These are phyloP conservation scores for Aureobasidium pullulans DNA, from an alignment of 2,329 filamentous ascomycete species.

Conservation along the genomic window DNA sequence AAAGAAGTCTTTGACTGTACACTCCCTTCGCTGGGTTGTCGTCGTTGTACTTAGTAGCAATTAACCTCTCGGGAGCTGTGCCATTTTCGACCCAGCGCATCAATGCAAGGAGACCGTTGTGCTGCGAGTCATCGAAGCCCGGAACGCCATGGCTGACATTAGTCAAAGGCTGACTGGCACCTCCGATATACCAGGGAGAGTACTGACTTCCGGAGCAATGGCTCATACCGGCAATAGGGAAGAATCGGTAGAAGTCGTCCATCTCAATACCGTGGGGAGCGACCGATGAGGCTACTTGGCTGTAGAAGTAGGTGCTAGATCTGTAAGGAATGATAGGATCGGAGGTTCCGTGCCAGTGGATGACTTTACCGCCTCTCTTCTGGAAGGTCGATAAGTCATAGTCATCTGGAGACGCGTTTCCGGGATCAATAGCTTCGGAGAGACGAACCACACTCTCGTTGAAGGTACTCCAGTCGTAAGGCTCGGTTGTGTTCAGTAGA, in stretches of 20 bases:
- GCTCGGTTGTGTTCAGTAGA: constrained; percentile 22
- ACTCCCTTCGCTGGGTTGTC: constrained; percentile 17
- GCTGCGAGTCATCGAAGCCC: constrained; percentile 25
- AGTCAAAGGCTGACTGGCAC: constrained; percentile 33
- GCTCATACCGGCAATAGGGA: constrained; percentile 45
- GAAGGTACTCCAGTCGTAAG: constrained; percentile 38
- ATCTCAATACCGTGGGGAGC: constrained; percentile 21
- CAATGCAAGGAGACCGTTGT: constrained; percentile 30
- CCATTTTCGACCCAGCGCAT: constrained; percentile 34
- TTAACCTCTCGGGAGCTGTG: constrained; percentile 28
- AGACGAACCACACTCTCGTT: constrained; percentile 32
- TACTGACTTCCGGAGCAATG: constrained; percentile 42
- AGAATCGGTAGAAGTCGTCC: constrained; percentile 41
- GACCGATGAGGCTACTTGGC: constrained; percentile 36
- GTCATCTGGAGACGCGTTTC: constrained; percentile 29
- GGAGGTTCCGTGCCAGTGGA: constrained; percentile 35
- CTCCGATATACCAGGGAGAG: background rate
- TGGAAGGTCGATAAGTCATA: constrained; percentile 33
- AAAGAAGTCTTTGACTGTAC: background rate
- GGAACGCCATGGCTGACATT: constrained; percentile 23
- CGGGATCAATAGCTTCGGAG: constrained; percentile 33
- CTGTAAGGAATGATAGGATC: constrained; percentile 39
- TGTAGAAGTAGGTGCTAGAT: constrained; percentile 43
- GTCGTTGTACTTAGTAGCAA: constrained; percentile 29
- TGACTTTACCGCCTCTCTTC: constrained; percentile 37